Evolutionary conservation across 306 rosid genomes (phyloP).

Genomic region (Quercus ilex): DNA sequence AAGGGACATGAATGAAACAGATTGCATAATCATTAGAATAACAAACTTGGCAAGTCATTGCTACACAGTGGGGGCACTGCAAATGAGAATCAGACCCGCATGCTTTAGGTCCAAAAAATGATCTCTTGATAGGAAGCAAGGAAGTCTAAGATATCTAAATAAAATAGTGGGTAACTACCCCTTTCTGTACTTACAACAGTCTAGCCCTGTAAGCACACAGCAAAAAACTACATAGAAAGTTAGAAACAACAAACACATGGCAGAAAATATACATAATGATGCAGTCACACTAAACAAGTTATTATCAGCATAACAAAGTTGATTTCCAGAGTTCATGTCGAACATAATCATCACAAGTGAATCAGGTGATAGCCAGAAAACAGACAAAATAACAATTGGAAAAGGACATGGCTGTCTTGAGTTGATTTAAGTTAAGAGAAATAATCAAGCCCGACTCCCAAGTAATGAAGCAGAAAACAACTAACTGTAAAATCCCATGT

Average conservation of each 20-base stretch:
- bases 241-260: no score
- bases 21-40: not conserved
- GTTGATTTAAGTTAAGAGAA: not conserved
- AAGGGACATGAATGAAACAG: not conserved
- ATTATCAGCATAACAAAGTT: no score
- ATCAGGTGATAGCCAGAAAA: not conserved
- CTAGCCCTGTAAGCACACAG: not conserved
- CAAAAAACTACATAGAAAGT: not conserved
- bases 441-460: no score
- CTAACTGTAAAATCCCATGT: no score
- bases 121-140: not conserved
- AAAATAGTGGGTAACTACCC: no score
- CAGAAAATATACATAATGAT: no score
- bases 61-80: not conserved
- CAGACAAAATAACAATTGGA: not conserved
- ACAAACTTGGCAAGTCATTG: not conserved
- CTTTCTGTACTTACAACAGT: no score
- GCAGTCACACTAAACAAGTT: no score
- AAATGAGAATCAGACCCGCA: not conserved
- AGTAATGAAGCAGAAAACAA: no score
- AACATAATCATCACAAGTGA: not conserved
- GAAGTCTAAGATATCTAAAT: no score
- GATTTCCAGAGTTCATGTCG: not conserved
- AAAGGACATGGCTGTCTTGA: not conserved
- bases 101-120: not conserved